Percentiles rank a stretch among this genome's conserved stretches.
These are phyloP conservation scores for Leccinum longicurvipes DNA, from an alignment of 768 basidiomycete species.

Conservation along the genomic window DNA sequence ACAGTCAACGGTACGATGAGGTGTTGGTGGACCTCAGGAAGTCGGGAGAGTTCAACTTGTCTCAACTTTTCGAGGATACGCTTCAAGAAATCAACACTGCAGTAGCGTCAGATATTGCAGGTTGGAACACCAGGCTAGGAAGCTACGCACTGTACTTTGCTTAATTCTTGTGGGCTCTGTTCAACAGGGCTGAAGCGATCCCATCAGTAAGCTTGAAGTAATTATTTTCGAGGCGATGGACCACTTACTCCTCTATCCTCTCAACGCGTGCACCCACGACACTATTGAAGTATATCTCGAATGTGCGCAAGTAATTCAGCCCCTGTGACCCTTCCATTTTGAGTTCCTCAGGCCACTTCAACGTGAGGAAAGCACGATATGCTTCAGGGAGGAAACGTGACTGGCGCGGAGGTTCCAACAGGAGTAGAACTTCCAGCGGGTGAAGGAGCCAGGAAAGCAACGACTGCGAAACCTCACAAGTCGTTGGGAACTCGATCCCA, in stretches of 20 bases:
- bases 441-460: slow-evolving; percentile 4
- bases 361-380: neutral
- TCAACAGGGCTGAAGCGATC: neutral
- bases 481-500: neutral
- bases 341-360: neutral
- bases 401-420: neutral
- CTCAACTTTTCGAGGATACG: neutral
- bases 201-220: neutral
- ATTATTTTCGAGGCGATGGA: neutral
- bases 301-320: slow-evolving; percentile 1
- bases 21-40: neutral
- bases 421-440: neutral
- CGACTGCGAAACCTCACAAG: neutral
- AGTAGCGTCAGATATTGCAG: neutral
- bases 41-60: neutral
- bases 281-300: slow-evolving; percentile 3
- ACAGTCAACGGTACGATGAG: slow-evolving; percentile 1
- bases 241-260: neutral
- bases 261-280: neutral
- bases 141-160: neutral
- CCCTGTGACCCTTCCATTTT: neutral
- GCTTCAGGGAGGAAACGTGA: slow-evolving; percentile 2
- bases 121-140: neutral
- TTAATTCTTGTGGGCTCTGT: neutral
- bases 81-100: neutral